Evolutionary conservation across 2,329 filamentous ascomycete genomes (phyloP).

Genomic region (Epichloe bromicola): DNA sequence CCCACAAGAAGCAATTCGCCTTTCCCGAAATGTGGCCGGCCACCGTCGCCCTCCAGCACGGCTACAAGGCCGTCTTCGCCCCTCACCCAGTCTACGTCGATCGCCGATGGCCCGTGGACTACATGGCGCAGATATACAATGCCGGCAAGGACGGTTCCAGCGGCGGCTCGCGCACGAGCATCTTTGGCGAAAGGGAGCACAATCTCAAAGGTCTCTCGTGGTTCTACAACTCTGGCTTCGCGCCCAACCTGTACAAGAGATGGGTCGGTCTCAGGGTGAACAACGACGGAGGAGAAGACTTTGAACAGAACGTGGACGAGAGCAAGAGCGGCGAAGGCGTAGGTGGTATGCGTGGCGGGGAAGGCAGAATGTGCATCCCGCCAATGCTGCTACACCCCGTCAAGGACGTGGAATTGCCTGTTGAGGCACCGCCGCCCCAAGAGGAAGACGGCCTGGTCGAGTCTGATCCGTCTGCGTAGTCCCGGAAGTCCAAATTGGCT

Average conservation of each 20-base stretch:
- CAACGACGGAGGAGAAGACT: constrained; percentile 65
- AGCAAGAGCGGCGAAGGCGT: constrained; percentile 37
- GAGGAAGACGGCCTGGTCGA: constrained; percentile 23
- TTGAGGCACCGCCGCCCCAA: constrained; percentile 41
- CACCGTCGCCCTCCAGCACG: constrained; percentile 78
- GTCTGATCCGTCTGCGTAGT: constrained; percentile 33
- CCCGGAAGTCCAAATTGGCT: constrained; percentile 3
- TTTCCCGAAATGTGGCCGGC: constrained; percentile 96
- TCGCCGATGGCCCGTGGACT: constrained; percentile 69
- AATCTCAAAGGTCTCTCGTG: constrained; percentile 79
- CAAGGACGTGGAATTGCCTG: constrained; percentile 58
- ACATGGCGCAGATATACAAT: constrained; percentile 70
- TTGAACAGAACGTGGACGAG: constrained; percentile 47
- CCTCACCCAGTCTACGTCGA: constrained; percentile 85
- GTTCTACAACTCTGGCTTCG: constrained; percentile 84
- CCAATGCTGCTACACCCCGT: constrained; percentile 84
- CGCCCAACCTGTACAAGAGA: constrained; percentile 65
- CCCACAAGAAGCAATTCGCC: constrained; percentile 73
- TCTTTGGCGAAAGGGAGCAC: constrained; percentile 77
- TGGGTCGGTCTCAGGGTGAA: constrained; percentile 78
- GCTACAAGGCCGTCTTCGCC: constrained; percentile 81
- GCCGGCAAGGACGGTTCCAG: constrained; percentile 60
- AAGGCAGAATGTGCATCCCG: constrained; percentile 82
- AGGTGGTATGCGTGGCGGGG: constrained; percentile 47
- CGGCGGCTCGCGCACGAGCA: constrained; percentile 57